Base-by-base conservation (phyloP, 31 red algal species). In the Porphyra umbilicalis region DNA sequence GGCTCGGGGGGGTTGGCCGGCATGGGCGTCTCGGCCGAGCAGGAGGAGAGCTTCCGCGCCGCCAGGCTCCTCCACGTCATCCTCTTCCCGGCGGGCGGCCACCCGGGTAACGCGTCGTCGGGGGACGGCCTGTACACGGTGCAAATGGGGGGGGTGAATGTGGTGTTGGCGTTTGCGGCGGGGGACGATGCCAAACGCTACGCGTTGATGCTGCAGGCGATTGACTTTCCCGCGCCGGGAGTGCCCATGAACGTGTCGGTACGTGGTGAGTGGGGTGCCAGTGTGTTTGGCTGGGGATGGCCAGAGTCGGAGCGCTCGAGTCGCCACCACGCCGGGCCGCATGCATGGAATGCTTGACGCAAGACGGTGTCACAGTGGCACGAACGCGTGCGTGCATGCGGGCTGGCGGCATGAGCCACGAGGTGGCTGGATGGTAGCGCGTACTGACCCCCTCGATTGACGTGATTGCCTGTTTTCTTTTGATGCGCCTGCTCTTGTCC, bases 81-180 rank as follows among this genome's bases (percentile, higher is more conserved):
- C 20, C 20, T 71, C 14, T 71, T 71, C 57, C 57, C 57, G 0
- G 25, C 57, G 57, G 30, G 57, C 30, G 25, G 20, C 25, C 57
- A n/a, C 11, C 6, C 57, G 13, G 57, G 57, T 6, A 29, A 71
- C 1, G 6, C 81, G 6, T 33, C 36, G 18, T 33, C 40, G 35
- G 81, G 16, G 14, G 88, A 93, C 39, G 95, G 95, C 38, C 83
- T 97, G n/a, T 97, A 97, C 57, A 91, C 83, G 38, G 33, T 97
- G 29, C 76, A 77, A 32, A 36, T 97, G 31, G 90, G 79, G 31
- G 85, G 83, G 29, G 91, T 91, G 37, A 91, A 93, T 35, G 85
- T 97, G 57, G 91, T 97, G 10, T 76, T 97, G 68, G 91, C 95
- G 33, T 97, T 97, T 88, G 84, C 93, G 77, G 80, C 88, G 39